Evolutionary conservation across 345 rosid species (phyloP).

Genomic region (Salix caprea): DNA sequence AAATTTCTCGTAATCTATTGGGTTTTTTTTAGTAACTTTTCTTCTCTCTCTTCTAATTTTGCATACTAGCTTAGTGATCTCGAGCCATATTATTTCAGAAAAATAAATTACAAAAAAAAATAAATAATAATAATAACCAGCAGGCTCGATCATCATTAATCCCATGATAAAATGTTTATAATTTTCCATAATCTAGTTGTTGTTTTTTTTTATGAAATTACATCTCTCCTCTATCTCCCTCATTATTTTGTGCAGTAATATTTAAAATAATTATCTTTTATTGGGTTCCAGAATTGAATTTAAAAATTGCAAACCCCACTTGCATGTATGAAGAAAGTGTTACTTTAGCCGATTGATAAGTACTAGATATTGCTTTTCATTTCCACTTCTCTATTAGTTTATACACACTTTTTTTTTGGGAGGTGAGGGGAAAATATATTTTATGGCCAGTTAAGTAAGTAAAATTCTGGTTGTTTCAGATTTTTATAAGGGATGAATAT

Average conservation of each 20-base stretch:
- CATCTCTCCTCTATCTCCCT: neutral
- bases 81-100: neutral
- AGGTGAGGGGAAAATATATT: too few species aligned
- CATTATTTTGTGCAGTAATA: too few species aligned
- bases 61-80: neutral
- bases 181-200: neutral
- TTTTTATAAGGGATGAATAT: too few species aligned
- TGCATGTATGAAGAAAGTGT: too few species aligned
- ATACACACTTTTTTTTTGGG: too few species aligned
- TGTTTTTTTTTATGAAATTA: too few species aligned
- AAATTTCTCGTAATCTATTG: neutral
- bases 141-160: neutral
- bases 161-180: neutral
- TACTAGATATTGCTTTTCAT: too few species aligned
- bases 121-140: neutral
- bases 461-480: fast-evolving
- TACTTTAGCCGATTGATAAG: too few species aligned
- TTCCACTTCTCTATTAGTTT: too few species aligned
- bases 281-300: too few species aligned
- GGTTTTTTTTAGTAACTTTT: neutral
- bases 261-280: too few species aligned
- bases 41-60: neutral
- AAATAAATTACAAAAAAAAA: neutral
- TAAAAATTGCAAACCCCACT: too few species aligned
- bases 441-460: fast-evolving